These are phyloP conservation scores for Saturnispora serradocipensis DNA, from an alignment of 805 yeast genomes.

Conservation along the genomic window DNA sequence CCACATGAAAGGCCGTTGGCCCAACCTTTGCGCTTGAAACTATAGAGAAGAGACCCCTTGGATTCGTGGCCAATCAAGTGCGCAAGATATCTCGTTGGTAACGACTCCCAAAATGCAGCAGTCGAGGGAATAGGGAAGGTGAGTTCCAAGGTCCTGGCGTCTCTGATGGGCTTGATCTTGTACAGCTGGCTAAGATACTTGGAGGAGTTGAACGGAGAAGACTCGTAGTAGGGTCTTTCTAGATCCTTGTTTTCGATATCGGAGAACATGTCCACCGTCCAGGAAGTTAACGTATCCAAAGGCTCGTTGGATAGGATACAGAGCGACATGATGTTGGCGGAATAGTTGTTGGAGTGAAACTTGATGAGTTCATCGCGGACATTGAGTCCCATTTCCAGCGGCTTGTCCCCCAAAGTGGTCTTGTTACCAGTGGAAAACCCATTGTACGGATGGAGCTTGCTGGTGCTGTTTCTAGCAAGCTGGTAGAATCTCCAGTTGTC, in stretches of 20 bases:
- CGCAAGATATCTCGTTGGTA: constrained; percentile 62
- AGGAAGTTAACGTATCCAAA: constrained; percentile 56
- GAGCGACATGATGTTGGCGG: constrained; percentile 82
- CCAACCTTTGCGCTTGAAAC: constrained; percentile 66
- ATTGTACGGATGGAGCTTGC: constrained; percentile 70
- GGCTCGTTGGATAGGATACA: constrained; percentile 78
- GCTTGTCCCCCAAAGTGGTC: constrained; percentile 61
- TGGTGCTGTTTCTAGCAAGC: constrained; percentile 65
- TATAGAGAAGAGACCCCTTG: constrained; percentile 68
- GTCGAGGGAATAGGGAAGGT: constrained; percentile 72
- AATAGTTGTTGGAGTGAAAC: constrained; percentile 63
- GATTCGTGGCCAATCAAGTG: constrained; percentile 93
- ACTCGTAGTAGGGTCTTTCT: constrained; percentile 36
- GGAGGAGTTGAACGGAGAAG: constrained; percentile 37
- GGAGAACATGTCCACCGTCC: constrained; percentile 63
- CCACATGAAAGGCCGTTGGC: constrained; percentile 76
- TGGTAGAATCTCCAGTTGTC: constrained; percentile 87
- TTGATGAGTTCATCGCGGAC: constrained; percentile 75
- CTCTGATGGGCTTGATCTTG: constrained; percentile 76
- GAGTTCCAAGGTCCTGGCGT: constrained; percentile 56
- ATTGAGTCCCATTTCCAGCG: constrained; percentile 50
- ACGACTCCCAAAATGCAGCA: constrained; percentile 52
- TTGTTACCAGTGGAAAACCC: constrained; percentile 88
- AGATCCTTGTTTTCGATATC: constrained; percentile 46
- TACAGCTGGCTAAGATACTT: constrained; percentile 46